Base-by-base conservation (phyloP, 306 rosid species). In the Crotalaria pallida region DNA sequence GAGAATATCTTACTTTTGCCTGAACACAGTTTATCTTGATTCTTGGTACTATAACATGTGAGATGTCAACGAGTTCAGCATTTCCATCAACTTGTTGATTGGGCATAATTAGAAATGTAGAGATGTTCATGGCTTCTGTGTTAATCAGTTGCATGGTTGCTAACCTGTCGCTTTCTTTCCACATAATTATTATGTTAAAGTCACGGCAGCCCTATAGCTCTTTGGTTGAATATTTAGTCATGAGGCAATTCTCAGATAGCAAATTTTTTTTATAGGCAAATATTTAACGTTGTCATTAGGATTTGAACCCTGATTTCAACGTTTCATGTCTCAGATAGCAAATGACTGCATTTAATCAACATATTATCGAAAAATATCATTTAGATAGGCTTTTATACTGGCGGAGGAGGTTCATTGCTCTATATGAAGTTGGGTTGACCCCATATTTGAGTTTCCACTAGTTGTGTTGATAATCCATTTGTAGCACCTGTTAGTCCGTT, bases 341-440 rank as follows among this genome's bases (percentile, higher is more conserved):
- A 58, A 67, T 57, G 48, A 51, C 12, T 27, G 27, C 49, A 23
- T 7, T 27, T 52, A 26, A 50, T 48, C 72, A 41, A 15, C 47
- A 15, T 10, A 24, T 47, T 43, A 31, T 50, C 23, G 31, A 56
- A 61, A 56, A 24, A 26, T 6, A n/a, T 65, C 13, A 18, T 36
- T 63, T 33, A 21, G 47, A 48, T 64, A 16, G 67, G 19, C 52
- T 58, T 15, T 31, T 58, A 59, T 10, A 17, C 24, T 59, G 17
- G 44, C 3, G 31, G 23, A 43, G 72, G 61, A 51, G 76, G 55
- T 66, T 53, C 24, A 33, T 33, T 63, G 74, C 26, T 47, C 59
- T 10, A n/a, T 72, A 17, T 22, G 36, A 56, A 24, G 58, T 29
- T 56, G 38, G 65, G 56, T 70, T 41, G 59, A 43, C 19, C 58